A percentile compares a stretch with the other conserved stretches of the same genome.
These are phyloP conservation scores for Globisporangium alternatum DNA, from an alignment of 352 stramenopile species.

Conservation along the genomic window DNA sequence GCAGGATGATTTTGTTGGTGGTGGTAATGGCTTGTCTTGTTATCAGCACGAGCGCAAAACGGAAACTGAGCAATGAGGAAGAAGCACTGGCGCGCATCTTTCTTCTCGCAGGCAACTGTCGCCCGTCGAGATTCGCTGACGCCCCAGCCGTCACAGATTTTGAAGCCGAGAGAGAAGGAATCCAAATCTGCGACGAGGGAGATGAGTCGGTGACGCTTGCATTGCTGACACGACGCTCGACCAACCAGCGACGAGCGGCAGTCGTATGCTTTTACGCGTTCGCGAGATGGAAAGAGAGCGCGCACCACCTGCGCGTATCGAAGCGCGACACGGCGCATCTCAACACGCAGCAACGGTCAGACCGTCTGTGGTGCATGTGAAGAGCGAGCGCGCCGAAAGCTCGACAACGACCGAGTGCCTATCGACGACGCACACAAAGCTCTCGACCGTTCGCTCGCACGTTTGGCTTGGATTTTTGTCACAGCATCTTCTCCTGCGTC, in stretches of 20 bases:
- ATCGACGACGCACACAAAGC: no score
- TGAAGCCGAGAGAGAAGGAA: slow-evolving; percentile 2
- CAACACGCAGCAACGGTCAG: background rate
- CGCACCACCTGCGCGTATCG: background rate
- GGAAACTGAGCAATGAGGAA: background rate
- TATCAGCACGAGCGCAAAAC: slow-evolving; percentile 1
- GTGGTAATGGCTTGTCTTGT: background rate
- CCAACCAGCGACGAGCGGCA: slow-evolving; percentile 21
- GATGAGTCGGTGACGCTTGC: slow-evolving; percentile 25
- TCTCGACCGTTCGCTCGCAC: background rate
- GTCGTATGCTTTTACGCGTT: slow-evolving; percentile 1
- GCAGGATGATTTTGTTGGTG: background rate
- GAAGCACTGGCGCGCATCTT: background rate
- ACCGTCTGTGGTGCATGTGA: background rate
- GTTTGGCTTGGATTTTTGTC: slow-evolving; percentile 1
- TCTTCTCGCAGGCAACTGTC: background rate
- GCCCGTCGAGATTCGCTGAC: slow-evolving; percentile 19
- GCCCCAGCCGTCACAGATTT: slow-evolving; percentile 21
- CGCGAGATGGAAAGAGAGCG: slow-evolving; percentile 6
- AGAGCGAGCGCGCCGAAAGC: background rate
- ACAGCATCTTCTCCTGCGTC: slow-evolving; percentile 7
- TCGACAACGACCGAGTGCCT: background rate
- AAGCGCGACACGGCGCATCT: slow-evolving; percentile 7
- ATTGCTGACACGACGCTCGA: slow-evolving; percentile 25
- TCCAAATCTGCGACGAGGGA: slow-evolving; percentile 28